Conservation (phyloP, 1,284 basidiomycete species). For the Malassezia equina region DNA sequence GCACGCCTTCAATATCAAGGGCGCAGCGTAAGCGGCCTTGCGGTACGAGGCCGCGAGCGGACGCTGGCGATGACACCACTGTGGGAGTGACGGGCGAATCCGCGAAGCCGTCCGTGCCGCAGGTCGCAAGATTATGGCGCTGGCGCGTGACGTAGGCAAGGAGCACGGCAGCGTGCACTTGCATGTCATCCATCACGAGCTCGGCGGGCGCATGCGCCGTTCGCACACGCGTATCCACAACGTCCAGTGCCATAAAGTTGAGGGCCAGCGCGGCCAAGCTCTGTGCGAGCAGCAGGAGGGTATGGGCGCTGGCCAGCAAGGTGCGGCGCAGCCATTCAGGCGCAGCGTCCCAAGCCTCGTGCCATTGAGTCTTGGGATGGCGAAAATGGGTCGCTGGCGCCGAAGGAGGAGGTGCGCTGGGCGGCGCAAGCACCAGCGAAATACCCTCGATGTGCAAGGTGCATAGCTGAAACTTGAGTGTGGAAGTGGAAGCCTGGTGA, state of each 20-base stretch:
- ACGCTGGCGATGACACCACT: neutral
- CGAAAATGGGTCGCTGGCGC: neutral
- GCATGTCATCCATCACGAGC: neutral
- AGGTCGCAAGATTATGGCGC: neutral
- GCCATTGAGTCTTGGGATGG: too few relatives aligned
- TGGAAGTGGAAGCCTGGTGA: too few relatives aligned
- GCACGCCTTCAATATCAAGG: neutral
- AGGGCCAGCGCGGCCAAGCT: neutral
- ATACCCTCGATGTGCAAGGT: constrained; percentile 6
- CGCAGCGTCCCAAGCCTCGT: neutral
- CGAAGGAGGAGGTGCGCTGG: neutral
- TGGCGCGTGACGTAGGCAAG: constrained; percentile 22
- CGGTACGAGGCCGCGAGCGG: neutral
- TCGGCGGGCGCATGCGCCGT: constrained; percentile 27
- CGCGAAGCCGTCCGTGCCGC: constrained; percentile 6
- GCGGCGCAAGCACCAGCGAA: neutral
- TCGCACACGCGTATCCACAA: constrained; percentile 29
- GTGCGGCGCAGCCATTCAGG: neutral
- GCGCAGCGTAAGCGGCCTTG: neutral
- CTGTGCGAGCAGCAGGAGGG: neutral
- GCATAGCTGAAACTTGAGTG: too few relatives aligned
- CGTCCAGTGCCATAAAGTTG: constrained; percentile 30
- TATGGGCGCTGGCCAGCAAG: neutral
- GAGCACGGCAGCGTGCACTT: neutral
- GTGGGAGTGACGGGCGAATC: neutral